Percentiles rank a stretch among this genome's conserved stretches.
Evolutionary conservation across 2,329 filamentous ascomycete species (phyloP).

Genomic region (Alternaria rosae): DNA sequence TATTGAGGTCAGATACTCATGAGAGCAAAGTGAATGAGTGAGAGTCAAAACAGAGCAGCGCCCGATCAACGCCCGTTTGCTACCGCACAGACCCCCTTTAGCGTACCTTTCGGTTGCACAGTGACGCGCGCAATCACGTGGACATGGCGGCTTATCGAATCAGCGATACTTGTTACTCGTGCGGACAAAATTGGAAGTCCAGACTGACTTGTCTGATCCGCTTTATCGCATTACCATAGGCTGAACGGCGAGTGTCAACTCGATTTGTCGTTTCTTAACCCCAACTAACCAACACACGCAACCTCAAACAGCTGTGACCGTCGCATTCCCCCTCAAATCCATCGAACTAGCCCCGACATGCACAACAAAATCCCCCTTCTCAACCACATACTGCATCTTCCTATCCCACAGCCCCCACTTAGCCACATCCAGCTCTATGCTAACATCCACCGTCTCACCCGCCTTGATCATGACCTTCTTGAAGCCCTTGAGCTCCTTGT

Average conservation of each 20-base stretch:
- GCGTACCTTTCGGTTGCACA: neutral
- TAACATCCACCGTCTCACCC: slow-evolving; percentile 64
- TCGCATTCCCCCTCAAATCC: slow-evolving; percentile 64
- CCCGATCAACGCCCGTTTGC: neutral
- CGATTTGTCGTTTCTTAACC: neutral
- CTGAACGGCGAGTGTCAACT: neutral
- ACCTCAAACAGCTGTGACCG: slow-evolving; percentile 57
- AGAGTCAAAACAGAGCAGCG: neutral
- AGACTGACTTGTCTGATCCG: too few relatives aligned
- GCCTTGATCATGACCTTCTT: slow-evolving; percentile 69
- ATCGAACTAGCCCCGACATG: slow-evolving; percentile 66
- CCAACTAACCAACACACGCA: neutral
- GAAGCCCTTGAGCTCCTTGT: slow-evolving; percentile 71
- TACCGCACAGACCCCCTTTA: neutral
- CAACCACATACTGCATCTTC: slow-evolving; percentile 75
- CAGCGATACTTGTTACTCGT: too few relatives aligned
- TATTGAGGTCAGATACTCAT: too few relatives aligned
- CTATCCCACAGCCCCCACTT: slow-evolving; percentile 65
- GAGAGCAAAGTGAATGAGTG: neutral
- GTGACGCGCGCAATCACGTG: neutral
- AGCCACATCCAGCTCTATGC: slow-evolving; percentile 59
- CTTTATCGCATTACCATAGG: too few relatives aligned
- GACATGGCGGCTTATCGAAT: neutral
- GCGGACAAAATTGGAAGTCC: too few relatives aligned
- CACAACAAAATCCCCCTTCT: slow-evolving; percentile 72